Conservation (phyloP, 169 alveolate genomes). For the Plasmodium inui region DNA sequence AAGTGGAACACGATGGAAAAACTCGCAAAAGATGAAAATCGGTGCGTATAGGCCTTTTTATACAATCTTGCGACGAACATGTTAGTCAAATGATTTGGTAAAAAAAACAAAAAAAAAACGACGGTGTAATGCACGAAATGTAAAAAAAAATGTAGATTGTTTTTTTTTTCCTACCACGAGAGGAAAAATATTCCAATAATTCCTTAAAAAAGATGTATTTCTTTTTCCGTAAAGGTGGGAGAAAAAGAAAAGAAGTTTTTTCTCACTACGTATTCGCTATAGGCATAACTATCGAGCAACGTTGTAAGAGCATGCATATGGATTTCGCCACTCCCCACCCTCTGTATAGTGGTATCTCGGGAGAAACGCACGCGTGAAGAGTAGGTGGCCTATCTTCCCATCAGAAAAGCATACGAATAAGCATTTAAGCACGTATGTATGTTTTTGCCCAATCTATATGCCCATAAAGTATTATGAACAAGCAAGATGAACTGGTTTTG, state of each 20-base stretch:
- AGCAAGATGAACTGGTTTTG: slow-evolving; percentile 73
- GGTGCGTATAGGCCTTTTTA: not conserved
- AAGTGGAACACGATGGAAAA: not conserved
- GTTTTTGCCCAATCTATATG: not conserved
- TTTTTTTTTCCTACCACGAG: not conserved
- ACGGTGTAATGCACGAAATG: not conserved
- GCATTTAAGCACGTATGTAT: not conserved
- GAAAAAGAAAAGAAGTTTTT: not conserved
- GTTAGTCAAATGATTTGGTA: not conserved
- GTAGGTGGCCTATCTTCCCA: not conserved
- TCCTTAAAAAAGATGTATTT: not conserved
- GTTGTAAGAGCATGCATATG: not conserved
- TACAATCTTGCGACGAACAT: not conserved
- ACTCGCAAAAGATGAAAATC: not conserved
- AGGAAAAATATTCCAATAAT: not conserved
- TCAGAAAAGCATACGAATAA: not conserved
- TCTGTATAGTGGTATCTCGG: not conserved
- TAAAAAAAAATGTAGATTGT: not conserved
- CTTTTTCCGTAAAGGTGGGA: not conserved
- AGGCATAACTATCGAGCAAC: not conserved
- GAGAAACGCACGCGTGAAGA: not conserved
- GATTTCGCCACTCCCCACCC: not conserved
- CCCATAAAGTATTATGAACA: not conserved
- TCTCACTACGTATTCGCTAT: not conserved
- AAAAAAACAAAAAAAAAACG: slow-evolving; percentile 1